A percentile compares a stretch with the other conserved stretches of the same genome.
phyloP scores from a whole-genome alignment of 129 eudicot species.

The Escallonia herrerae region DNA sequence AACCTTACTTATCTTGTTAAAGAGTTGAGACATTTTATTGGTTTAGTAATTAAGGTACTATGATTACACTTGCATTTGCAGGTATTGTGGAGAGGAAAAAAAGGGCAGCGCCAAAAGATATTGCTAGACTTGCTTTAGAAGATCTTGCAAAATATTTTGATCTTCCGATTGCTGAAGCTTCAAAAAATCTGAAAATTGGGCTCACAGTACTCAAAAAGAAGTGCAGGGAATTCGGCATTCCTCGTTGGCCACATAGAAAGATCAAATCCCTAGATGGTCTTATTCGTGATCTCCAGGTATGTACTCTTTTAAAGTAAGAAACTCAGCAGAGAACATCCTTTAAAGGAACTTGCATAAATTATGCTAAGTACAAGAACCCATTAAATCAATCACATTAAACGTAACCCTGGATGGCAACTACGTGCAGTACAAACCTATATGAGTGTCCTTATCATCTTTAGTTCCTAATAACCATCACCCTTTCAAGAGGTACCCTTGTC shows the following conservation, averaged over 20 bases:
- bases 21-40: neutral
- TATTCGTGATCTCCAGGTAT: slow-evolving; percentile 52
- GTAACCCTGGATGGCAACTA: too few species aligned
- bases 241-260: slow-evolving; percentile 66
- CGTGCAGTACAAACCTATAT: too few species aligned
- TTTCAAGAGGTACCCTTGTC: too few species aligned
- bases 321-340: too few species aligned
- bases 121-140: slow-evolving; percentile 41
- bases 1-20: neutral
- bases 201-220: slow-evolving; percentile 54
- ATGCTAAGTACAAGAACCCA: too few species aligned
- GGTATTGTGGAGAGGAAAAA: slow-evolving; percentile 20
- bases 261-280: slow-evolving; percentile 53
- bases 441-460: too few species aligned
- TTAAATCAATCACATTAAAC: too few species aligned
- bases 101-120: slow-evolving; percentile 40
- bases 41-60: neutral
- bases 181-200: slow-evolving; percentile 42
- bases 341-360: too few species aligned
- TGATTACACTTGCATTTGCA: neutral
- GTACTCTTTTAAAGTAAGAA: too few species aligned
- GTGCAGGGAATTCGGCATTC: slow-evolving; percentile 59
- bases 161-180: slow-evolving; percentile 45
- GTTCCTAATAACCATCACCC: too few species aligned
- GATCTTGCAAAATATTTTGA: slow-evolving; percentile 50